Conservation (phyloP, 116 monocot genomes). For the Zostera marina region DNA sequence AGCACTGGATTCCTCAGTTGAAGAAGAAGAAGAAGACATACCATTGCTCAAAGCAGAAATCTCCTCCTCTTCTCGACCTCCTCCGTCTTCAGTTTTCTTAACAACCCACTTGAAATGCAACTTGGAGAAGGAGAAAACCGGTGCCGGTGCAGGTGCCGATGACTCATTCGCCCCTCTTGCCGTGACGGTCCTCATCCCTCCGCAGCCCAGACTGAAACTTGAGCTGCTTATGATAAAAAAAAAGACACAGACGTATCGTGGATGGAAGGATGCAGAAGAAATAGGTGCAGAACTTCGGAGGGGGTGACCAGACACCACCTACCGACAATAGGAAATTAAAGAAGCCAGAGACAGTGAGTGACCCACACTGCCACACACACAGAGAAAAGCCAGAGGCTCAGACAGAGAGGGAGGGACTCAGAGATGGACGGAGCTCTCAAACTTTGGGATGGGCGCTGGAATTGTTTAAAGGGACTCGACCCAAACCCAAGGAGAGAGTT, state of each 20-base stretch:
- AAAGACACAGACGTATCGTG: neutral
- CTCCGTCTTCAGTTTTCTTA: slow-evolving; percentile 9
- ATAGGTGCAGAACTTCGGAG: neutral
- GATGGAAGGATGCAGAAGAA: neutral
- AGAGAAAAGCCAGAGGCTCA: too few species aligned
- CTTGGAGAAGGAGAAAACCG: slow-evolving; percentile 19
- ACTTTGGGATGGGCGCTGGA: too few species aligned
- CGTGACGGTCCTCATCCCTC: slow-evolving; percentile 19
- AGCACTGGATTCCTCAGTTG: neutral
- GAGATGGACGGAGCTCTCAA: too few species aligned
- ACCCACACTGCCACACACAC: too few species aligned
- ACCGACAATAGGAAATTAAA: neutral
- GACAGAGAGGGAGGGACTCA: too few species aligned
- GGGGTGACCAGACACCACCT: slow-evolving; percentile 8
- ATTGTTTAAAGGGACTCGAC: too few species aligned
- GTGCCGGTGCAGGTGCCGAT: neutral
- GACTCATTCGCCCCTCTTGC: slow-evolving; percentile 16
- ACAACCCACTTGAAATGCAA: slow-evolving; percentile 28
- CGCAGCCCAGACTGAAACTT: too few species aligned
- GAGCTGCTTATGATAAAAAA: too few species aligned
- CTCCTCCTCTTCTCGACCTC: slow-evolving; percentile 6
- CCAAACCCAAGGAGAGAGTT: too few species aligned
- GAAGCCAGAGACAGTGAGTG: too few species aligned
- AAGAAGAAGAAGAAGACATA: neutral
- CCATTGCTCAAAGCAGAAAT: neutral